These are phyloP conservation scores for Rhodosorus marinus DNA, from an alignment of 23 red algal species.

Conservation along the genomic window DNA sequence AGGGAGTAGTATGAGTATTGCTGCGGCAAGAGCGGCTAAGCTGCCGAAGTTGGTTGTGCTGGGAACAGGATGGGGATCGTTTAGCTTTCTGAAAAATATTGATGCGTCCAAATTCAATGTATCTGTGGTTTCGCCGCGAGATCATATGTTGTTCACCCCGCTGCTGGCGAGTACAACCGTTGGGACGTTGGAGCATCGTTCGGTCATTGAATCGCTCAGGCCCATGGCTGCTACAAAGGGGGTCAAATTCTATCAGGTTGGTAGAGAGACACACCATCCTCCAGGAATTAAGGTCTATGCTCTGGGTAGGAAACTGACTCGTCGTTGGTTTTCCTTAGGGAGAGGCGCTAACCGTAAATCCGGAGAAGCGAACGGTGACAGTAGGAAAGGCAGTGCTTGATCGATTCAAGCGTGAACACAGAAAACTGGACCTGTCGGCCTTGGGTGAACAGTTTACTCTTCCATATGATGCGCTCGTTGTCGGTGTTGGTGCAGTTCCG, in stretches of 20 bases:
- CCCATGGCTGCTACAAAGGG: slow-evolving; percentile 46
- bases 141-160: slow-evolving; percentile 81
- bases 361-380: too few species aligned
- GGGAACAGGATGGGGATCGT: slow-evolving; percentile 77
- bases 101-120: slow-evolving; percentile 40
- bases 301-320: not conserved
- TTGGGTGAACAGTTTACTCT: slow-evolving; percentile 46
- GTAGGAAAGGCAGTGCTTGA: too few species aligned
- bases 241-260: slow-evolving; percentile 46
- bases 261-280: slow-evolving; percentile 9
- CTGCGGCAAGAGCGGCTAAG: too few species aligned
- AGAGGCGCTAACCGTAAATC: too few species aligned
- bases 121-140: slow-evolving; percentile 63
- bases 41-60: slow-evolving; percentile 51
- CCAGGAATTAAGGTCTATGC: slow-evolving; percentile 12
- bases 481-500: slow-evolving; percentile 54
- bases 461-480: slow-evolving; percentile 53
- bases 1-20: too few species aligned
- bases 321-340: too few species aligned
- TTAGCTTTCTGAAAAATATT: slow-evolving; percentile 73
- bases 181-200: slow-evolving; percentile 90
- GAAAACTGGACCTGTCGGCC: too few species aligned
- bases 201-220: slow-evolving; percentile 64
- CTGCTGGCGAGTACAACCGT: slow-evolving; percentile 55
- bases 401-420: too few species aligned